Base-by-base conservation (phyloP, 371 early-diverging fungal genomes). In the Mucor saturninus region DNA sequence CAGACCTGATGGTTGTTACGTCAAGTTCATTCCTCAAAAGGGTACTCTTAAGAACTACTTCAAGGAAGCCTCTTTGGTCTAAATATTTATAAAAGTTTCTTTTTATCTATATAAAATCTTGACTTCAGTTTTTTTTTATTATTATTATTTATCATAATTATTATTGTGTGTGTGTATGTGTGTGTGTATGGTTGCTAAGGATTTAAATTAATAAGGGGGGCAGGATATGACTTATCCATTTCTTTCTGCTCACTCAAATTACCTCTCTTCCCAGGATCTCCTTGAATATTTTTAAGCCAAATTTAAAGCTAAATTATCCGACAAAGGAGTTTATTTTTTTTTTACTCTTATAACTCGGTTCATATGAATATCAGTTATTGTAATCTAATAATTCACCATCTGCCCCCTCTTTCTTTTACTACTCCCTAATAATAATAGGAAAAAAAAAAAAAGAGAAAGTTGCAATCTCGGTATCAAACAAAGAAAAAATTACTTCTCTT, bases 1-100 rank as follows among this genome's bases (percentile, higher is more conserved):
- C 67, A 90, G 91, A 83, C 95, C 95, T 65, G 98, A 98, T 83
- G 99, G 99, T 67, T 92, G 92, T 83, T 90, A 98, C 85, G 97
- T 98, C 89, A 98, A 98, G 93, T 96, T 95, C 86, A 75, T 96
- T 54, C 88, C 85, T 71, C 85, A 89, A 79, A 93, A 91, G 87
- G 98, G 98, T 77, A 89, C 94, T 57, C 90, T 98, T 53, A 61
- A 72, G 45, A 78, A 78, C 65, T 89, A 91, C 77, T 81, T 76
- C 74, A 64, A 64, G 56, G 68, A 60, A 26, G 71, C 77, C 56
- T 28, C 21, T 51, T 64, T 67, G 45, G 75, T 61, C 60, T 80
- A 80, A 79, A 66, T 64, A 21, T 35, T 38, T 38, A 9, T 6
- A 46, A 15, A 21, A 21, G 21, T 21, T 21, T 29, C 11, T 15